Evolutionary conservation across 305 asterid species (phyloP).

Genomic region (Caryopteris hybrid): DNA sequence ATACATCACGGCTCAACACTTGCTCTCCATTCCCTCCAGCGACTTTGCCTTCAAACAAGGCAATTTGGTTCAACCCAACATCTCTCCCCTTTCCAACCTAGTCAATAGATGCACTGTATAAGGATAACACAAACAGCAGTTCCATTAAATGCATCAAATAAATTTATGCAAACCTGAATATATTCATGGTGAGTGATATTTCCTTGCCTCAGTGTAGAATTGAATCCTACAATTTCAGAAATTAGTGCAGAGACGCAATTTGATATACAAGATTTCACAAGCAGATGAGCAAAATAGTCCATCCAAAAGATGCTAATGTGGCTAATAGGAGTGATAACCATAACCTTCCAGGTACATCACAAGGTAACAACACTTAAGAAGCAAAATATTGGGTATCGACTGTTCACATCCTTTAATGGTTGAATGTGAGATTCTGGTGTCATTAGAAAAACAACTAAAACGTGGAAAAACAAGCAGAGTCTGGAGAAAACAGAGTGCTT

Average conservation of each 20-base stretch:
- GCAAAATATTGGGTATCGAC: background rate
- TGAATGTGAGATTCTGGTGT: slow-evolving; percentile 1
- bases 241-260: slow-evolving; percentile 4
- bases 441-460: background rate
- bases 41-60: slow-evolving; percentile 96
- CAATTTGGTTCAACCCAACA: slow-evolving; percentile 98
- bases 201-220: slow-evolving; percentile 97
- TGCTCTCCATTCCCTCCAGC: slow-evolving; percentile 99
- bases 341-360: background rate
- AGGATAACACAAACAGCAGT: slow-evolving; percentile 16
- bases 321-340: slow-evolving; percentile 1
- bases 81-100: slow-evolving; percentile 99
- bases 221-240: slow-evolving; percentile 66
- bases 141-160: slow-evolving; percentile 12
- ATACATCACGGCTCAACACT: slow-evolving; percentile 95
- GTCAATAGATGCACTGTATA: slow-evolving; percentile 19
- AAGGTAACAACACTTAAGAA: background rate
- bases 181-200: slow-evolving; percentile 98
- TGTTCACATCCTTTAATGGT: background rate
- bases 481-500: background rate
- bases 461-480: background rate
- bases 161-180: slow-evolving; percentile 63
- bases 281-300: background rate
- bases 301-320: slow-evolving; percentile 11
- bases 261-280: slow-evolving; percentile 9